Evolutionary conservation across 176 grass and related monocot genomes (phyloP).

Genomic region (Neostapfia colusana): DNA sequence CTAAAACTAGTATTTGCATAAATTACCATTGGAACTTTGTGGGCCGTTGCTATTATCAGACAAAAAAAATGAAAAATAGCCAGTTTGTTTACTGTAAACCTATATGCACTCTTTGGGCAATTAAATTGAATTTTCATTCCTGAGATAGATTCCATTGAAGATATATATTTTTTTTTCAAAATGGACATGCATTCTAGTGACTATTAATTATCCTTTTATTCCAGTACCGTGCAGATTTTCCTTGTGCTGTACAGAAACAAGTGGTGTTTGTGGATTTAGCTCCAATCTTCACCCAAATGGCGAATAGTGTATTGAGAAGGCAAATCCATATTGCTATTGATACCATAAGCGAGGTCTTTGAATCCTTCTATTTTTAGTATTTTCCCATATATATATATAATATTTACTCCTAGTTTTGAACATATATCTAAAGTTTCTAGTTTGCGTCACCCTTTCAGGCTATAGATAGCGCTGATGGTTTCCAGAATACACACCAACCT

Average conservation of each 20-base stretch:
- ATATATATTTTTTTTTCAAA: slow-evolving; percentile 17
- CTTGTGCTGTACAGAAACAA: slow-evolving; percentile 64
- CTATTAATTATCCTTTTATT: slow-evolving; percentile 52
- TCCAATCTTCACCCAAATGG: slow-evolving; percentile 73
- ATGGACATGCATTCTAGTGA: slow-evolving; percentile 15
- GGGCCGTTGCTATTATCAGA: not conserved
- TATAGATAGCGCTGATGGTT: slow-evolving; percentile 80
- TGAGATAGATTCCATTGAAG: not conserved
- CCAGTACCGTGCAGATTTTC: slow-evolving; percentile 96
- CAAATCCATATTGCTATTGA: slow-evolving; percentile 71
- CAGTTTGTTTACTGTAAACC: not conserved
- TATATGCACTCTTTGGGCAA: slow-evolving; percentile 14
- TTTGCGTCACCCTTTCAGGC: slow-evolving; percentile 56
- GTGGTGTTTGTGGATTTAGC: slow-evolving; percentile 89
- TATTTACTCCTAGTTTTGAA: slow-evolving; percentile 17
- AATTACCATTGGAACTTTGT: not conserved
- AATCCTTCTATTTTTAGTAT: slow-evolving; percentile 1
- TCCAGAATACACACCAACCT: slow-evolving; percentile 88
- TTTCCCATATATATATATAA: slow-evolving; percentile 20
- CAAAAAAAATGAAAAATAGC: slow-evolving; percentile 16
- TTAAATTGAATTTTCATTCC: not conserved
- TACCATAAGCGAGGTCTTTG: slow-evolving; percentile 68
- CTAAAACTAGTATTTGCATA: not conserved
- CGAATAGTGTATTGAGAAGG: slow-evolving; percentile 64
- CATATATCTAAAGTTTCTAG: slow-evolving; percentile 34